These are phyloP conservation scores for Salix udensis DNA, from an alignment of 345 rosid species.

Conservation along the genomic window DNA sequence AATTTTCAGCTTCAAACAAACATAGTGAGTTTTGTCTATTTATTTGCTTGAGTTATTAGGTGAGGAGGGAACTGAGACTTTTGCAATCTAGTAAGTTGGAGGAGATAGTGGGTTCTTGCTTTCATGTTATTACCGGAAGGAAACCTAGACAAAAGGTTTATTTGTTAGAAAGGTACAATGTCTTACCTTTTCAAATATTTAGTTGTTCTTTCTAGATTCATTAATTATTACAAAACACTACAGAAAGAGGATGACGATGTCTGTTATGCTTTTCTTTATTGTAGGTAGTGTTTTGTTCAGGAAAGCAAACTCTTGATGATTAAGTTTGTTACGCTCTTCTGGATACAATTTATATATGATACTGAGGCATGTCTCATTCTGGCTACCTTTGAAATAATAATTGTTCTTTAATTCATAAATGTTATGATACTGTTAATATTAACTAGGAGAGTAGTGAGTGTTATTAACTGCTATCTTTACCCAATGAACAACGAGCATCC, in stretches of 20 bases:
- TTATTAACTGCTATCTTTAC: no score
- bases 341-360: not conserved
- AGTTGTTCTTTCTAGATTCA: not conserved
- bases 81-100: slow-evolving; percentile 60
- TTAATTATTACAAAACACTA: not conserved
- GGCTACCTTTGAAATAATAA: no score
- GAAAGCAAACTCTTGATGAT: not conserved
- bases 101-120: slow-evolving; percentile 60
- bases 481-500: not conserved
- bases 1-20: not conserved
- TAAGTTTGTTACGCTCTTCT: not conserved
- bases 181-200: not conserved
- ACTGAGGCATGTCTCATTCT: not conserved
- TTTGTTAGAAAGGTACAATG: slow-evolving; percentile 67
- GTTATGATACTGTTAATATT: no score
- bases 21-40: not conserved
- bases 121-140: slow-evolving; percentile 53
- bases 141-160: slow-evolving; percentile 64
- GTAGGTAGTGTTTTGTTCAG: not conserved
- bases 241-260: not conserved
- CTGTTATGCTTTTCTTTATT: not conserved
- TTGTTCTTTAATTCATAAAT: no score
- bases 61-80: slow-evolving; percentile 81
- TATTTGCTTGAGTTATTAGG: slow-evolving; percentile 39
- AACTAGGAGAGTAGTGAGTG: no score